These are phyloP conservation scores for Hysterium pulicare DNA, from an alignment of 2,329 filamentous ascomycete species.

Conservation along the genomic window DNA sequence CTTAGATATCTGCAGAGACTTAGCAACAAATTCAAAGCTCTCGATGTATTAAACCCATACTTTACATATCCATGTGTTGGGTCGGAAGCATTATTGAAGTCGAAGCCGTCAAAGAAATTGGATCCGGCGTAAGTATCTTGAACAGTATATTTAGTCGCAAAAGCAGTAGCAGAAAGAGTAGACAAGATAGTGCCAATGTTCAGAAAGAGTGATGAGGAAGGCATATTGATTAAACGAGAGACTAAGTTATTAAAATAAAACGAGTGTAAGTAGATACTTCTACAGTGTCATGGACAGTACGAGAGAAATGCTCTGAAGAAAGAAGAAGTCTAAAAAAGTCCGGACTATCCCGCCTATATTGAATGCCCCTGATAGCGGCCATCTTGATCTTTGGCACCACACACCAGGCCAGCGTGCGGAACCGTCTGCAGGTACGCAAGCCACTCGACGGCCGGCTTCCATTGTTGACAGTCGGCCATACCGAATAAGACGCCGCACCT, in stretches of 20 bases:
- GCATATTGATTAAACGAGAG: constrained; percentile 5
- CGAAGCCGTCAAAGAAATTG: constrained; percentile 5
- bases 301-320: constrained; percentile 3
- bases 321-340: not conserved
- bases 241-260: constrained; percentile 1
- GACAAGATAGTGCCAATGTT: constrained; percentile 3
- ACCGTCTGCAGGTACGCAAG: not conserved
- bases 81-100: not conserved
- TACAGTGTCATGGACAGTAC: not conserved
- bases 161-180: constrained; percentile 3
- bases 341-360: not conserved
- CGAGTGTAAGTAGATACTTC: constrained; percentile 3
- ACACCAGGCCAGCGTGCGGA: not conserved
- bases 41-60: constrained; percentile 22
- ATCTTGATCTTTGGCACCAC: not conserved
- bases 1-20: constrained; percentile 22
- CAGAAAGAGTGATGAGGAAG: constrained; percentile 8
- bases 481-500: not conserved
- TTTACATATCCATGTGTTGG: constrained; percentile 4
- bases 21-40: not conserved
- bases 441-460: not conserved
- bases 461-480: not conserved
- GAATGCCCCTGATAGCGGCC: constrained; percentile 1
- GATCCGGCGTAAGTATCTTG: not conserved
- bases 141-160: not conserved